Base-by-base conservation (phyloP, 176 grass and related monocot species). In the Ampelocalamus luodianensis region DNA sequence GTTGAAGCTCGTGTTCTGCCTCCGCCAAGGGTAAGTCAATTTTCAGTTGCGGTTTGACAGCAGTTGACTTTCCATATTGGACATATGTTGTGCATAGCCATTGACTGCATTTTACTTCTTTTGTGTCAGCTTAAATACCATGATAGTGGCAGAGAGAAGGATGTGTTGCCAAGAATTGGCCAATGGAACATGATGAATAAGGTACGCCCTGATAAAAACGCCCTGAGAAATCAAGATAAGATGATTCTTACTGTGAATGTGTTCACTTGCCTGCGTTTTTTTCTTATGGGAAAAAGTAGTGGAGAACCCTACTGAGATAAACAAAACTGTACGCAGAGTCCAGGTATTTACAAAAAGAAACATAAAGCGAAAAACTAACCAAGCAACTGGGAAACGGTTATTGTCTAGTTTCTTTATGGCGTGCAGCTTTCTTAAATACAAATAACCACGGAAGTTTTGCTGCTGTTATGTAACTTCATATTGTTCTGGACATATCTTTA, bases 141-240 rank as follows among this genome's bases (percentile, higher is more conserved):
- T 87, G 96, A 95, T 48, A 95, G 89, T 65, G 96, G 96, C 22
- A 93, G 89, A 83, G 93, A 95, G 85, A 95, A 92, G 82, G 92
- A 98, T 90, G 94, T 94, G 42, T 85, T 92, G 68, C 96, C 96
- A 60, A 98, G 87, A 78, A 50, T 98, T 68, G 96, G 93, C 61
- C 93, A 95, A 72, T 98, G 95, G 95, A 98, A 98, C 79, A 98
- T 98, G 95, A 95, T 95, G 92, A 93, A 98, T 53, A 98, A 98
- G 92, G 95, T 98, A 90, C 26, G 43, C 4, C 51, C 74, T 72
- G 12, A n/a, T 50, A 24, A 72, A 46, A 79, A 29, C n/a, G 13
- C 9, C 36, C 8, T 22, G 4, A 61, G n/a, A 76, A 34, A 76
- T 66, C 38, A 38, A 58, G 50, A 79, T 74, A 66, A 67, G 26